phyloP scores from a whole-genome alignment of 177 flowering plant genomes.

The Vitis hybrid region DNA sequence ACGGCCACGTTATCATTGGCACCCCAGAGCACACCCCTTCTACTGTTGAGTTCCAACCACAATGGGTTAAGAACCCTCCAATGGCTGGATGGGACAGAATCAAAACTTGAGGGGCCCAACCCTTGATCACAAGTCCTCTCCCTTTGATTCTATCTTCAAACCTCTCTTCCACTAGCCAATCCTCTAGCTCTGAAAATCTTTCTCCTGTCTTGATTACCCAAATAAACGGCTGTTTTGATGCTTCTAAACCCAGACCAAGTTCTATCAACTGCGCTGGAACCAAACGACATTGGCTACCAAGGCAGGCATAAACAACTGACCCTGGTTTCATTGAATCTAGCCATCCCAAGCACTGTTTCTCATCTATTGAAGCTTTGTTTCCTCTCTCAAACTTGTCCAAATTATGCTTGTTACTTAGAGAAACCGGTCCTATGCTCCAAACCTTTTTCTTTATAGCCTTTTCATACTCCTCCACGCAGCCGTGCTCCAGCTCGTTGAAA shows the following conservation, averaged over 20 bases:
- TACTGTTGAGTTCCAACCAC: slow-evolving; percentile 73
- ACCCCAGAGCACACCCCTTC: slow-evolving; percentile 57
- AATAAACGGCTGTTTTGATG: slow-evolving; percentile 49
- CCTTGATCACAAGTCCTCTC: slow-evolving; percentile 56
- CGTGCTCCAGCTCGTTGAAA: slow-evolving; percentile 45
- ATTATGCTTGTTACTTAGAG: slow-evolving; percentile 36
- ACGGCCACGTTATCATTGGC: slow-evolving; percentile 72
- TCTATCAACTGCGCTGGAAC: slow-evolving; percentile 37
- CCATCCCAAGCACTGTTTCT: slow-evolving; percentile 39
- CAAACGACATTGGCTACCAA: slow-evolving; percentile 47
- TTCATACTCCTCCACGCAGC: slow-evolving; percentile 27
- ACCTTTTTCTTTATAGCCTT: slow-evolving; percentile 28
- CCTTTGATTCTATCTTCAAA: slow-evolving; percentile 52
- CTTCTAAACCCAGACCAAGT: slow-evolving; percentile 57
- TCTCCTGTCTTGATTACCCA: slow-evolving; percentile 42
- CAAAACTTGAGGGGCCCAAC: slow-evolving; percentile 78
- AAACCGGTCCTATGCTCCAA: slow-evolving; percentile 77
- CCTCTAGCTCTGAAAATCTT: slow-evolving; percentile 24
- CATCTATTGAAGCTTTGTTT: slow-evolving; percentile 33
- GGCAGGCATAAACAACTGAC: slow-evolving; percentile 53
- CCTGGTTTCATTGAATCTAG: slow-evolving; percentile 34
- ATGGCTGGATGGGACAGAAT: slow-evolving; percentile 56
- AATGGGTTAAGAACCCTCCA: slow-evolving; percentile 75
- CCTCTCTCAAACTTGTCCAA: slow-evolving; percentile 51
- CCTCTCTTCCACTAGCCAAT: slow-evolving; percentile 35